phyloP scores from a whole-genome alignment of 768 basidiomycete genomes.

The Rhizopogon rudus region DNA sequence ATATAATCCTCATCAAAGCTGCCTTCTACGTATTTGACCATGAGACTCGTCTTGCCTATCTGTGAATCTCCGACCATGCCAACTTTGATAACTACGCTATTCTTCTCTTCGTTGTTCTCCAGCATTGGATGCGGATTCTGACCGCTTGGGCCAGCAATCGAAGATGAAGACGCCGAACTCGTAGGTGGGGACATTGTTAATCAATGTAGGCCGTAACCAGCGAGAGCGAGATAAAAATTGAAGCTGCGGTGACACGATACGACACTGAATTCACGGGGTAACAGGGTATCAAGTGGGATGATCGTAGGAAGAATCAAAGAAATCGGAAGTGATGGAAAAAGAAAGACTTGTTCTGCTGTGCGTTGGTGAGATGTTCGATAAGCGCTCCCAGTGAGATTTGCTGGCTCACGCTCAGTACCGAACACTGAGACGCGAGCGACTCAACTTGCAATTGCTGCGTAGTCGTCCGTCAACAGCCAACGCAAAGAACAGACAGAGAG shows the following conservation, averaged over 20 bases:
- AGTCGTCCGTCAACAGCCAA: slow-evolving; percentile 31
- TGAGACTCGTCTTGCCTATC: slow-evolving; percentile 98
- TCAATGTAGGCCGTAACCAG: slow-evolving; percentile 14
- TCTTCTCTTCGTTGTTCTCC: slow-evolving; percentile 71
- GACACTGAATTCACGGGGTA: slow-evolving; percentile 5
- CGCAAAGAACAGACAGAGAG: slow-evolving; percentile 21
- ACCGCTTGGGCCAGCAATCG: slow-evolving; percentile 46
- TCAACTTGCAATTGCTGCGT: slow-evolving; percentile 22
- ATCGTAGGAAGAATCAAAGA: slow-evolving; percentile 20
- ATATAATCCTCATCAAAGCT: slow-evolving; percentile 99
- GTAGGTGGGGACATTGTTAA: slow-evolving; percentile 45
- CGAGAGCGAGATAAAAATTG: not conserved
- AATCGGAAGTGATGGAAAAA: slow-evolving; percentile 28
- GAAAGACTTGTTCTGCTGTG: slow-evolving; percentile 31
- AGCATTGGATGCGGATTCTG: slow-evolving; percentile 44
- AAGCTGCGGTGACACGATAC: not conserved
- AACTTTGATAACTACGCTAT: slow-evolving; percentile 95
- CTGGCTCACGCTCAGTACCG: slow-evolving; percentile 24
- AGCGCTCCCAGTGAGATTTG: slow-evolving; percentile 28
- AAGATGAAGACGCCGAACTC: slow-evolving; percentile 39
- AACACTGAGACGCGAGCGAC: slow-evolving; percentile 24
- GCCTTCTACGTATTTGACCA: slow-evolving; percentile 99
- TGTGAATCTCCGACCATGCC: slow-evolving; percentile 99
- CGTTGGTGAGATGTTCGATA: slow-evolving; percentile 30
- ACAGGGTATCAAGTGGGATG: slow-evolving; percentile 21